Percentiles rank a stretch among this genome's conserved stretches.
Conservation (phyloP, 352 stramenopile species). For the Globisporangium acanthophoron region DNA sequence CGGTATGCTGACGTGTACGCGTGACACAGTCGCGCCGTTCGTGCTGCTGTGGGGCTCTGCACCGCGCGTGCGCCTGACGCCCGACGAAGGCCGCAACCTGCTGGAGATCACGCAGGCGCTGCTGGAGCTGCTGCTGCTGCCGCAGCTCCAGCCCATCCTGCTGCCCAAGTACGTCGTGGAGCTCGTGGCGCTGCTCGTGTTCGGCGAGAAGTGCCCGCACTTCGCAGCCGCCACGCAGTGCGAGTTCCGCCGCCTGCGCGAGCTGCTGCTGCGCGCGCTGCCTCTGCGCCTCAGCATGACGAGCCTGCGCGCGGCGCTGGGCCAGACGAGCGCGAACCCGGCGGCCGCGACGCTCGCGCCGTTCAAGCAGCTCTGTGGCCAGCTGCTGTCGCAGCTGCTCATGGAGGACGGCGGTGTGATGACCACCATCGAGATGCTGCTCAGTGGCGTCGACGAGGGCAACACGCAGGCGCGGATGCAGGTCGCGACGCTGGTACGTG, state of each 20-base stretch:
- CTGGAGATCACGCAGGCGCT: conserved; percentile 39
- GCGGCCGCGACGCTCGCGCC: conserved; percentile 15
- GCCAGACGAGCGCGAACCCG: conserved; percentile 23
- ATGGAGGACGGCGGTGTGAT: conserved; percentile 71
- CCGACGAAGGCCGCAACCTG: conserved; percentile 23
- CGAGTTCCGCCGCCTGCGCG: conserved; percentile 30
- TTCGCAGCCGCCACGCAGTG: conserved; percentile 14
- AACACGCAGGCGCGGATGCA: conserved; percentile 84
- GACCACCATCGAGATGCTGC: conserved; percentile 78
- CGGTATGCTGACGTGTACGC: neutral
- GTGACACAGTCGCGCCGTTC: conserved; percentile 39
- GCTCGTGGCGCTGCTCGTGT: conserved; percentile 63
- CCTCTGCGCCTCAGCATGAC: conserved; percentile 70
- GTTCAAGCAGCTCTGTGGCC: conserved; percentile 63
- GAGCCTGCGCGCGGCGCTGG: conserved; percentile 61
- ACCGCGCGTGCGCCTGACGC: conserved; percentile 4
- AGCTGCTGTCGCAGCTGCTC: conserved; percentile 50
- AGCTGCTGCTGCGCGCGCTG: conserved; percentile 42
- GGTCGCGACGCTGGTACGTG: conserved; percentile 54
- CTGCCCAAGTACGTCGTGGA: conserved; percentile 78
- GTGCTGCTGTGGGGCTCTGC: conserved; percentile 42
- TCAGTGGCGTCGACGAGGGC: conserved; percentile 68
- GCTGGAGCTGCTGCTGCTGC: conserved; percentile 55
- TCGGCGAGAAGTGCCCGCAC: conserved; percentile 21
- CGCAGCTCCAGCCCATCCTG: conserved; percentile 73